Conservation (phyloP, 1,284 basidiomycete species). For the Vanrija sp. region DNA sequence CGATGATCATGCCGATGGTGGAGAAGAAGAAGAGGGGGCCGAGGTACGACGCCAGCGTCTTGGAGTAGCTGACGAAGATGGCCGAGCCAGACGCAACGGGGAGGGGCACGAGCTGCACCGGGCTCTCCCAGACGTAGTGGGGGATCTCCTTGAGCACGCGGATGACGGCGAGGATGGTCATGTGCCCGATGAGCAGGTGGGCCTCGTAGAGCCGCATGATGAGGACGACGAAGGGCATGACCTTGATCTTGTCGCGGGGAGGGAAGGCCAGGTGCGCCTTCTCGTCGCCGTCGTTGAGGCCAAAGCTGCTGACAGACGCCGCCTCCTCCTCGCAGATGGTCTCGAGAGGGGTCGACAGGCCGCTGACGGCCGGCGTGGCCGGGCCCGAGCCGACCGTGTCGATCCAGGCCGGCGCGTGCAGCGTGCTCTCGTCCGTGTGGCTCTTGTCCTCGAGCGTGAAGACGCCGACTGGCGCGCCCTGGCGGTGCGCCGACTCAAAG, state of each 20-base stretch:
- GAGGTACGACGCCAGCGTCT: slow-evolving; percentile 13
- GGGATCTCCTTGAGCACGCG: slow-evolving; percentile 4
- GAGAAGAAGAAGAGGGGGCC: slow-evolving; percentile 21
- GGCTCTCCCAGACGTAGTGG: background rate
- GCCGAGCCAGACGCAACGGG: slow-evolving; percentile 1
- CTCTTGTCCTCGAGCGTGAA: slow-evolving; percentile 2
- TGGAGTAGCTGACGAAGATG: slow-evolving; percentile 12
- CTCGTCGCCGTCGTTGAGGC: slow-evolving; percentile 12
- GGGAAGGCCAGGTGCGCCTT: background rate
- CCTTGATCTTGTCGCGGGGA: background rate
- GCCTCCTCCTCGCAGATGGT: slow-evolving; percentile 11
- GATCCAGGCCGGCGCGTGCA: background rate
- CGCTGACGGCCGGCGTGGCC: slow-evolving; percentile 10
- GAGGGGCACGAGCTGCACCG: background rate
- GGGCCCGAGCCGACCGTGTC: background rate
- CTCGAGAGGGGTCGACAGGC: slow-evolving; percentile 10
- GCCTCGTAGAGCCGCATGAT: slow-evolving; percentile 34
- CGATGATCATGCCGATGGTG: slow-evolving; percentile 26
- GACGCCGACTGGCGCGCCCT: slow-evolving; percentile 8
- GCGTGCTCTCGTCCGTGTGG: background rate
- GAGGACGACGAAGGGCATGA: slow-evolving; percentile 17
- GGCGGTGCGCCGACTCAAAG: slow-evolving; percentile 5
- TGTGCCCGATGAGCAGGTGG: slow-evolving; percentile 38
- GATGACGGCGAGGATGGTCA: slow-evolving; percentile 19
- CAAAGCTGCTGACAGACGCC: slow-evolving; percentile 13